Conservation (phyloP, 2,329 filamentous ascomycete genomes). For the Alternaria incomplexa region DNA sequence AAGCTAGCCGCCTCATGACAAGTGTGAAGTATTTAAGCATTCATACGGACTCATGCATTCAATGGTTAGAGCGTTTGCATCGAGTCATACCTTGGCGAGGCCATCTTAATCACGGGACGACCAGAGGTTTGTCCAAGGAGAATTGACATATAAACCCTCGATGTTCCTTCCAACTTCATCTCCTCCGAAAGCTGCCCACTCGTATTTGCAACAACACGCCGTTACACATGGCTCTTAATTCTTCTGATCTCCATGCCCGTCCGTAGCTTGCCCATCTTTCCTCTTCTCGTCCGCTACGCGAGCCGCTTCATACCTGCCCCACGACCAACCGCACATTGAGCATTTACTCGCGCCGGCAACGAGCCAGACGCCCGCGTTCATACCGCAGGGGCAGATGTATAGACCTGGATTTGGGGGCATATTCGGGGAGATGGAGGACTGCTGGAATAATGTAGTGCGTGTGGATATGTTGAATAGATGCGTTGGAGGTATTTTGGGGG, state of each 20-base stretch:
- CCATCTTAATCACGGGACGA: not conserved
- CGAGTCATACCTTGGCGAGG: not conserved
- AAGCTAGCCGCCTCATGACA: not conserved
- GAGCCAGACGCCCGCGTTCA: not conserved
- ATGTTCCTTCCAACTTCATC: not conserved
- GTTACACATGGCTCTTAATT: fast-evolving
- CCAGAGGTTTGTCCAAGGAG: not conserved
- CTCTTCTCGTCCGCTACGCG: not conserved
- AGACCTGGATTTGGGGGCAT: not conserved
- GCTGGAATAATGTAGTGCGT: not conserved
- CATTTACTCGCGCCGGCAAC: not conserved
- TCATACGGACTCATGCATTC: not conserved
- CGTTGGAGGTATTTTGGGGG: not conserved
- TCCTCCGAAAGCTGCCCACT: not conserved
- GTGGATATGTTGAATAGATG: not conserved
- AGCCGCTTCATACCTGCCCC: not conserved
- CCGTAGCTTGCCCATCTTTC: not conserved
- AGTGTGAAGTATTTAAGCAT: not conserved
- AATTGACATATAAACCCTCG: not conserved
- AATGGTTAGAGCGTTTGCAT: not conserved
- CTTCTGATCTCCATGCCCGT: not conserved
- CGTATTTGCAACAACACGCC: not conserved
- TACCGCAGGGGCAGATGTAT: not conserved
- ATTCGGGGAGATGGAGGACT: not conserved
- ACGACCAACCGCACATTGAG: not conserved